These are phyloP conservation scores for Erigeron canadensis DNA, from an alignment of 129 eudicot genomes.

Conservation along the genomic window DNA sequence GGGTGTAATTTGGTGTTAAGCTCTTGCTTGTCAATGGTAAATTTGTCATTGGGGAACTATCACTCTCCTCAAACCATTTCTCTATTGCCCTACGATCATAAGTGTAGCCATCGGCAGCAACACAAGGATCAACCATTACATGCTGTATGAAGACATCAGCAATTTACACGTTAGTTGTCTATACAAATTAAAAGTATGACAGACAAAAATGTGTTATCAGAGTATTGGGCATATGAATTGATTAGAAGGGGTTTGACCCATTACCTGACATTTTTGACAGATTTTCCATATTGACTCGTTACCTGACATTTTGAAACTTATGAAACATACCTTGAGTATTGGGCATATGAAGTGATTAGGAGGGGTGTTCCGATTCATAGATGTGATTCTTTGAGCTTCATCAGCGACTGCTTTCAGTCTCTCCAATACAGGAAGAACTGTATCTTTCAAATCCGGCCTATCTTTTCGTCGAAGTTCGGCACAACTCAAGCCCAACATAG, in stretches of 20 bases:
- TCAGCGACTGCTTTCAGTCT: constrained; percentile 63
- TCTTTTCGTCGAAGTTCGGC: constrained; percentile 74
- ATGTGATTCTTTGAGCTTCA: constrained; percentile 39
- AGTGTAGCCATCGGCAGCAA: constrained; percentile 88
- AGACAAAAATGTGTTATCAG: too few species aligned
- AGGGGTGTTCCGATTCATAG: constrained; percentile 25
- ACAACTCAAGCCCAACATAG: constrained; percentile 58
- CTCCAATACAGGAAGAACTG: constrained; percentile 59
- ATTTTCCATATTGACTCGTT: too few species aligned
- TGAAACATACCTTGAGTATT: constrained; percentile 53
- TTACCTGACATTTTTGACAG: too few species aligned
- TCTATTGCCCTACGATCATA: constrained; percentile 75
- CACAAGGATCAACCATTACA: constrained; percentile 87
- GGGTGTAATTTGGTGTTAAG: constrained; percentile 66
- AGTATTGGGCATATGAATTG: too few species aligned
- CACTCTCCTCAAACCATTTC: constrained; percentile 62
- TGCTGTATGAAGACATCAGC: constrained; percentile 42
- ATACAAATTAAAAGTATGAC: neutral
- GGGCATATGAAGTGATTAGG: constrained; percentile 79
- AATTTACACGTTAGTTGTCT: neutral
- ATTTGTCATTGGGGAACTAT: constrained; percentile 72
- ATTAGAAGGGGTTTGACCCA: too few species aligned
- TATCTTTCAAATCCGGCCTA: constrained; percentile 63
- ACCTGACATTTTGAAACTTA: too few species aligned
- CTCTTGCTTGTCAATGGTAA: constrained; percentile 45